phyloP scores from a whole-genome alignment of 768 basidiomycete genomes.

The Russula abietina region DNA sequence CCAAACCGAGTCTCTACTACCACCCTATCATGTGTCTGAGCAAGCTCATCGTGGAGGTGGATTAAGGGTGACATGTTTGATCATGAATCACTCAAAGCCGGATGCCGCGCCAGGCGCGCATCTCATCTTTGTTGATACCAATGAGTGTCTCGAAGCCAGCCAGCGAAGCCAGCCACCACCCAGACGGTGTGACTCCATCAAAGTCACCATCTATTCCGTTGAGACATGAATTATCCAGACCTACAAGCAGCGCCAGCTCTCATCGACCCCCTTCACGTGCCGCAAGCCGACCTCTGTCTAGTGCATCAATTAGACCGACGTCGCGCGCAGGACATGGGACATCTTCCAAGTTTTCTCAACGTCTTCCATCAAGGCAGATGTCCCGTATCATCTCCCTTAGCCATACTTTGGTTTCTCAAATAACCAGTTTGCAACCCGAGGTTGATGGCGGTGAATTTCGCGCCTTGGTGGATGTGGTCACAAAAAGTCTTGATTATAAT shows the following conservation, averaged over 20 bases:
- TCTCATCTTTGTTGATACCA: neutral
- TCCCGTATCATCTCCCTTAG: conserved; percentile 50
- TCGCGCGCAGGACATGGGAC: conserved; percentile 31
- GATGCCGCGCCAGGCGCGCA: neutral
- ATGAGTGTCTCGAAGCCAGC: conserved; percentile 31
- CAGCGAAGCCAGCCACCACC: conserved; percentile 19
- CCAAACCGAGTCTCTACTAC: conserved; percentile 52
- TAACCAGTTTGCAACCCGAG: conserved; percentile 47
- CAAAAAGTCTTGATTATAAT: conserved; percentile 53
- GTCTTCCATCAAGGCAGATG: conserved; percentile 45
- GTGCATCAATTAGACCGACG: conserved; percentile 28
- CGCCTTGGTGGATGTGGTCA: conserved; percentile 48
- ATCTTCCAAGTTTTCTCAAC: conserved; percentile 37
- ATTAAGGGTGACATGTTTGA: conserved; percentile 22
- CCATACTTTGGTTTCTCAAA: conserved; percentile 49
- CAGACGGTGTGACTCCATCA: neutral
- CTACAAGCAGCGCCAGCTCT: conserved; percentile 45
- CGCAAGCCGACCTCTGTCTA: conserved; percentile 34
- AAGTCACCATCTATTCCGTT: conserved; percentile 24
- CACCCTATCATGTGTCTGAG: conserved; percentile 37
- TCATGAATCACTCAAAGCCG: neutral
- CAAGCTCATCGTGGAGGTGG: conserved; percentile 56
- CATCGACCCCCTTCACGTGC: conserved; percentile 41
- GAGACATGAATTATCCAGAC: conserved; percentile 35
- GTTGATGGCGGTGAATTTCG: conserved; percentile 41